These are phyloP conservation scores for Dioscorea alata DNA, from an alignment of 106 monocot genomes.

Conservation along the genomic window DNA sequence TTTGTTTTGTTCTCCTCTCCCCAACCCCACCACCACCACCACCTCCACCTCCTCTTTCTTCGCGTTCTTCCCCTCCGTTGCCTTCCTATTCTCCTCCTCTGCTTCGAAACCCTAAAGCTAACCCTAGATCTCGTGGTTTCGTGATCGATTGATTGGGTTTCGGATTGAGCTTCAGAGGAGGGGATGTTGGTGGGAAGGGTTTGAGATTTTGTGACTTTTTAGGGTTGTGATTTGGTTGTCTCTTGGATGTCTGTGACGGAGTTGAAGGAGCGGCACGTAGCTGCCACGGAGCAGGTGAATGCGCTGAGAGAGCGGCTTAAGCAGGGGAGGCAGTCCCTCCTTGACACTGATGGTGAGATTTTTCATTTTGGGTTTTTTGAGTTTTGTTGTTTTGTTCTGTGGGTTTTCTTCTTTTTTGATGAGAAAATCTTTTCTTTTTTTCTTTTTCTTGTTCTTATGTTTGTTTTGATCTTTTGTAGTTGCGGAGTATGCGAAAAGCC, in stretches of 20 bases:
- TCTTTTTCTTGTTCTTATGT: not conserved
- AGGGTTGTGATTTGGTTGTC: not conserved
- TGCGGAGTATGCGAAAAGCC: constrained; percentile 50
- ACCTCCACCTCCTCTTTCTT: not conserved
- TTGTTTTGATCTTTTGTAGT: constrained; percentile 33
- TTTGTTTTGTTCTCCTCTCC: not conserved
- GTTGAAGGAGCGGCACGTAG: constrained; percentile 71
- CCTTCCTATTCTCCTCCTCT: not conserved
- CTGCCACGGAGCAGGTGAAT: constrained; percentile 66
- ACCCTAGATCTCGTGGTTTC: not conserved
- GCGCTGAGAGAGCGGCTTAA: constrained; percentile 57
- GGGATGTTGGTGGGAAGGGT: not conserved
- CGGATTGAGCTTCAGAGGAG: not conserved
- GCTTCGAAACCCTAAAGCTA: not conserved
- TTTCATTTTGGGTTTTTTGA: not conserved
- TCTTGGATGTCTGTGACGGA: constrained; percentile 64
- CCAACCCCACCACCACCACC: not conserved
- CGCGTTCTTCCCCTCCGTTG: not conserved
- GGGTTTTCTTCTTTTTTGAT: not conserved
- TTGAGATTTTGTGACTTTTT: not conserved
- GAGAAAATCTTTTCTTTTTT: not conserved
- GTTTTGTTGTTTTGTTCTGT: not conserved
- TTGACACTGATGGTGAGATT: constrained; percentile 74
- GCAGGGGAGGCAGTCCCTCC: constrained; percentile 56
- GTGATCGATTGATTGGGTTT: not conserved